Percentiles rank a stretch among this genome's conserved stretches.
These are phyloP conservation scores for Calamus simplicifolius DNA, from an alignment of 176 grass and related monocot species.

Conservation along the genomic window DNA sequence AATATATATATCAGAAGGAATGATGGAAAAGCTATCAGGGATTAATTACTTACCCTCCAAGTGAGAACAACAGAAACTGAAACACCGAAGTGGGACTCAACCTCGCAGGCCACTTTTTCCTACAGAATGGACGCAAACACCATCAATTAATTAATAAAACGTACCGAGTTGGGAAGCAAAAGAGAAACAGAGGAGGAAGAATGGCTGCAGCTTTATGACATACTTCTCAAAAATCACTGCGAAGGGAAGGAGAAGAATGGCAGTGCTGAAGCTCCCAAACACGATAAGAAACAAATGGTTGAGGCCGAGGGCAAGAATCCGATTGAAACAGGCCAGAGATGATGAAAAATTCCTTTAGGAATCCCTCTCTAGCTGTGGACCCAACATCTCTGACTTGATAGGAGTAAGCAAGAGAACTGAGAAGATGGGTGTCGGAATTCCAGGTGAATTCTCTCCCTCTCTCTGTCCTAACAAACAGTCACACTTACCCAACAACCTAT, in stretches of 20 bases:
- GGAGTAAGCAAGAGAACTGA: too few relatives aligned
- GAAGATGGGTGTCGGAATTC: too few relatives aligned
- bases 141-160: not conserved
- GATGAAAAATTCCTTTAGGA: conserved; percentile 19
- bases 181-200: too few relatives aligned
- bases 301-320: conserved; percentile 32
- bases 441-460: too few relatives aligned
- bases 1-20: too few relatives aligned
- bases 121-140: conserved; percentile 3
- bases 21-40: not conserved
- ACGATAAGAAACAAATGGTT: conserved; percentile 37
- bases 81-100: conserved; percentile 23
- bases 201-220: too few relatives aligned
- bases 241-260: conserved; percentile 32
- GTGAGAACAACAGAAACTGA: conserved; percentile 28
- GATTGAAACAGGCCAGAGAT: conserved; percentile 36
- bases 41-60: conserved; percentile 41
- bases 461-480: too few relatives aligned
- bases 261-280: conserved; percentile 31
- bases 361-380: not conserved
- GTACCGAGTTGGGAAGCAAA: too few relatives aligned
- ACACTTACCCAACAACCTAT: too few relatives aligned
- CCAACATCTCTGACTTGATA: too few relatives aligned
- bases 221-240: conserved; percentile 38
- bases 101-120: conserved; percentile 36